Percentiles rank a stretch among this genome's conserved stretches.
Conservation (phyloP, 2,329 filamentous ascomycete species). For the Aureobasidium sp. region DNA sequence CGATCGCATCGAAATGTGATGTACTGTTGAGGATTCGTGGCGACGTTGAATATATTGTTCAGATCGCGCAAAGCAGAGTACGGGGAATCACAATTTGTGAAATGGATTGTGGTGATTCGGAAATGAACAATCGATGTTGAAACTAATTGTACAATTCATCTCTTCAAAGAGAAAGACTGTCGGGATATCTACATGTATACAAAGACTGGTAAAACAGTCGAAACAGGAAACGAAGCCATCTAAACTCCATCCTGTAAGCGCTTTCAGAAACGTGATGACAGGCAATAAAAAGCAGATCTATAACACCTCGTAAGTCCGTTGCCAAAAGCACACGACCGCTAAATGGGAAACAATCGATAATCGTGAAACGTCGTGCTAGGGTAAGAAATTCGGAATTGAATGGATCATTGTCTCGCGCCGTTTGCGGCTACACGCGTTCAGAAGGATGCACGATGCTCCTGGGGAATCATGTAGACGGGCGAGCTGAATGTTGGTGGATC, state of each 20-base stretch:
- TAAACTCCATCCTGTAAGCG: conserved; percentile 1
- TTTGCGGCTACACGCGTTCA: background rate
- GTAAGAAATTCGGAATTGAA: background rate
- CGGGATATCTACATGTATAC: conserved; percentile 10
- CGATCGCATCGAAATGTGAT: no score
- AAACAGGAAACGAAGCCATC: background rate
- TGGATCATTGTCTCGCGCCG: conserved; percentile 9
- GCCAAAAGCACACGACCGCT: background rate
- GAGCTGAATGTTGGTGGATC: conserved; percentile 7
- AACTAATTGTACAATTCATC: conserved; percentile 10
- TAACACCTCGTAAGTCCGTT: background rate
- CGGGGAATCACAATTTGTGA: background rate
- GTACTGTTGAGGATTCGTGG: no score
- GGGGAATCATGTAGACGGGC: conserved; percentile 3
- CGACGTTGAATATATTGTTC: no score
- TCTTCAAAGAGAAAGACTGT: background rate
- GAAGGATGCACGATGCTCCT: conserved; percentile 11
- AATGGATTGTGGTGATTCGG: background rate
- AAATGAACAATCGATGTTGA: no score
- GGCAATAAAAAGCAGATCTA: background rate
- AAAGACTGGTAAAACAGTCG: background rate
- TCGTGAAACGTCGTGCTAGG: conserved; percentile 8
- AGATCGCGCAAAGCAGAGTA: background rate
- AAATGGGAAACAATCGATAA: conserved; percentile 5
- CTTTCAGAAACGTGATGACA: background rate